A percentile compares a stretch with the other conserved stretches of the same genome.
phyloP scores from a whole-genome alignment of 192 early-diverging fungal genomes.

The Coemansia sp. region DNA sequence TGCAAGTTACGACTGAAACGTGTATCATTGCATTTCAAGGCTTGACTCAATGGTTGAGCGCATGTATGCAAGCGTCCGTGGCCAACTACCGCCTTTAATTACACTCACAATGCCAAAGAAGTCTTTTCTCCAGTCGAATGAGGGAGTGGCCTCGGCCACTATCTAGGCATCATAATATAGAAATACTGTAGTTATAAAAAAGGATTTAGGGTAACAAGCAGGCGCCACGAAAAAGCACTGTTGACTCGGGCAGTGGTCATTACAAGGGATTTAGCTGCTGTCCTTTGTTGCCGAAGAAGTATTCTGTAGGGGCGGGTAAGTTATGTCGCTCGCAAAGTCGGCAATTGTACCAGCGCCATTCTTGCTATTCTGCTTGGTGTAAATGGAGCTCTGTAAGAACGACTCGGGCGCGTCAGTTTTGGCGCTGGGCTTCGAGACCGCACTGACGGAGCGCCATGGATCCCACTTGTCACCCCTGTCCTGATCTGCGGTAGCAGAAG shows the following conservation, averaged over 20 bases:
- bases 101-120: not conserved
- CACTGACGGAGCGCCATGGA: constrained; percentile 49
- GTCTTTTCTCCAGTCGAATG: not conserved
- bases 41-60: not conserved
- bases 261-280: not conserved
- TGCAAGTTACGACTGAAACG: not conserved
- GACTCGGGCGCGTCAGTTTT: constrained; percentile 27
- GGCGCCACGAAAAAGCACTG: constrained; percentile 1
- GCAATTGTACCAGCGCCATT: constrained; percentile 25
- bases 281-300: constrained; percentile 9
- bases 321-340: constrained; percentile 47
- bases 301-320: constrained; percentile 49
- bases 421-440: constrained; percentile 15
- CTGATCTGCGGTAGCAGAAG: not conserved
- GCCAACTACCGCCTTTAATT: constrained; percentile 11
- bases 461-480: constrained; percentile 35
- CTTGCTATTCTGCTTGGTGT: constrained; percentile 16
- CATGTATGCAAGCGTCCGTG: not conserved
- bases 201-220: not conserved
- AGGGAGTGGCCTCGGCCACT: not conserved
- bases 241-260: constrained; percentile 5
- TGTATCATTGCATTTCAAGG: constrained; percentile 4
- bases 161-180: not conserved
- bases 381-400: constrained; percentile 43
- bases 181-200: constrained; percentile 7